These are phyloP conservation scores for Monosiga brevicollis DNA, from an alignment of 78 protist species.

Conservation along the genomic window DNA sequence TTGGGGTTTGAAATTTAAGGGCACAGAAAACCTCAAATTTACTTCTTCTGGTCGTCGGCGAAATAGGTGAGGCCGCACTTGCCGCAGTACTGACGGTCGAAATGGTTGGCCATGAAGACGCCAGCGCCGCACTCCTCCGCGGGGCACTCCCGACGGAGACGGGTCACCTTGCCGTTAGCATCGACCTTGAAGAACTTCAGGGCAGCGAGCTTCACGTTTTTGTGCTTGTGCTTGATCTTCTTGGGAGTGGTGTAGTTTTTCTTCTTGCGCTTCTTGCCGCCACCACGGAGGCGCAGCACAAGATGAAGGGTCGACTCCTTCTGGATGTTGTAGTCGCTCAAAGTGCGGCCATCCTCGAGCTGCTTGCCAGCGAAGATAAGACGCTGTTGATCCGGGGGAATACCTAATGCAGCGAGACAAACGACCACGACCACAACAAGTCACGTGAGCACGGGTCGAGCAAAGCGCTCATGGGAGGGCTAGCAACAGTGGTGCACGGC, in stretches of 20 bases:
- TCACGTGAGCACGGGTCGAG: too few relatives aligned
- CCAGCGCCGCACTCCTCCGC: constrained; percentile 88
- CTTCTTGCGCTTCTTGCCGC: constrained; percentile 97
- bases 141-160: constrained; percentile 77
- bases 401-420: constrained; percentile 60
- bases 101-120: constrained; percentile 92
- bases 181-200: constrained; percentile 94
- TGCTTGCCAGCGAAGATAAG: constrained; percentile 98
- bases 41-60: constrained; percentile 8
- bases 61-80: constrained; percentile 85
- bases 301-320: constrained; percentile 72
- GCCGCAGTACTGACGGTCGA: constrained; percentile 93
- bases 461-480: too few relatives aligned
- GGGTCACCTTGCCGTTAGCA: constrained; percentile 84
- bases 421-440: too few relatives aligned
- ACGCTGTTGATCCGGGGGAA: constrained; percentile 98
- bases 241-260: constrained; percentile 95
- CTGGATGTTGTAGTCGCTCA: constrained; percentile 83
- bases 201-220: constrained; percentile 86
- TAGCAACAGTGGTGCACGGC: too few relatives aligned
- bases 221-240: constrained; percentile 84
- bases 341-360: constrained; percentile 94
- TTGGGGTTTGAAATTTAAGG: too few relatives aligned
- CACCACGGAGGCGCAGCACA: constrained; percentile 83
- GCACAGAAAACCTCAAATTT: too few relatives aligned